These are phyloP conservation scores for Ulmus americana DNA, from an alignment of 331 rosid genomes.

Conservation along the genomic window DNA sequence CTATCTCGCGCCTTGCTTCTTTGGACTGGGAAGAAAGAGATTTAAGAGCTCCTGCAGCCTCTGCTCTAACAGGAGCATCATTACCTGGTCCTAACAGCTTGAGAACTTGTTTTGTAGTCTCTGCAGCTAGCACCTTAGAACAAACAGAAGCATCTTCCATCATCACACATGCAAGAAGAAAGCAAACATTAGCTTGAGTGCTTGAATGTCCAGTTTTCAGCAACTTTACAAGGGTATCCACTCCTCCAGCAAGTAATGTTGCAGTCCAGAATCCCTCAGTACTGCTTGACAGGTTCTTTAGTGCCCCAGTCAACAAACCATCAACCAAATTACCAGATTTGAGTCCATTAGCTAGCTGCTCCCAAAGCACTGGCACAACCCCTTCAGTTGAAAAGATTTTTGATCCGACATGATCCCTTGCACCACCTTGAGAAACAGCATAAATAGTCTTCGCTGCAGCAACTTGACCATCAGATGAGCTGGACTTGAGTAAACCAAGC, in stretches of 20 bases:
- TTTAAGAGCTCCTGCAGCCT: conserved; percentile 95
- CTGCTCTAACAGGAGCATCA: conserved; percentile 88
- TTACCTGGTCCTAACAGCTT: conserved; percentile 90
- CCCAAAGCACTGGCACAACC: conserved; percentile 95
- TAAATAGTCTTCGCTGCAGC: conserved; percentile 88
- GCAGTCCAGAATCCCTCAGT: conserved; percentile 97
- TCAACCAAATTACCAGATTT: conserved; percentile 74
- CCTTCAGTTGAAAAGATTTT: conserved; percentile 97
- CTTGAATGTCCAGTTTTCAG: conserved; percentile 64
- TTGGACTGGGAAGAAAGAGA: conserved; percentile 87
- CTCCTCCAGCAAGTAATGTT: conserved; percentile 83
- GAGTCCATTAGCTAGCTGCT: conserved; percentile 64
- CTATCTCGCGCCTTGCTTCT: conserved; percentile 89
- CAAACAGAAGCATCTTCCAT: conserved; percentile 89
- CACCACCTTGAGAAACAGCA: conserved; percentile 93
- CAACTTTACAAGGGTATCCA: conserved; percentile 77
- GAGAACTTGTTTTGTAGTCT: conserved; percentile 79
- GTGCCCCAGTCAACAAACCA: conserved; percentile 82
- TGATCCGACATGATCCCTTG: conserved; percentile 88
- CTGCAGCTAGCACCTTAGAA: conserved; percentile 68
- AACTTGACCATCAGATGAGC: conserved; percentile 77
- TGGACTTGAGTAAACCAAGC: conserved; percentile 92
- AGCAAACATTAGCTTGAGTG: conserved; percentile 84
- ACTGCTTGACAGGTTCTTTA: conserved; percentile 79
- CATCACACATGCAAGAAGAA: conserved; percentile 78